These are phyloP conservation scores for Dothideomycetidae sp. DNA, from an alignment of 2,329 filamentous ascomycete species.

Conservation along the genomic window DNA sequence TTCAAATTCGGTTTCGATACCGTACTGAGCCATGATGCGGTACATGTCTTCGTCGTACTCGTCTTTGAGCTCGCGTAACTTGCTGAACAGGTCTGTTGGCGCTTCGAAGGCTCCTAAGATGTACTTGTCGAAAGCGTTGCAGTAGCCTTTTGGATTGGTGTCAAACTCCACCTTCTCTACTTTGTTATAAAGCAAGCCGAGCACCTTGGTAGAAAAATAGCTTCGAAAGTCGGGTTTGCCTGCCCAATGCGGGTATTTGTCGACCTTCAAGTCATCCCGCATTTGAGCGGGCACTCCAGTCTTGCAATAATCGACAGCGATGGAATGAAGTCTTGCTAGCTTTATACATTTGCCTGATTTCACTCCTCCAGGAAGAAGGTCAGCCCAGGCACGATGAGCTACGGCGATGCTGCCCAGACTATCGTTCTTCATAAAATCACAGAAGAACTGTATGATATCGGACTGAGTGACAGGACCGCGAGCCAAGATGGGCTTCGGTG, in stretches of 20 bases:
- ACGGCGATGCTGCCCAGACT: slow-evolving; percentile 64
- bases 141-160: slow-evolving; percentile 50
- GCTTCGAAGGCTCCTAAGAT: slow-evolving; percentile 52
- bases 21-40: slow-evolving; percentile 72
- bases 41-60: slow-evolving; percentile 65
- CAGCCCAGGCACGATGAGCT: slow-evolving; percentile 66
- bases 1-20: slow-evolving; percentile 79
- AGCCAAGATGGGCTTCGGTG: slow-evolving; percentile 42
- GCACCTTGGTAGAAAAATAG: slow-evolving; percentile 55
- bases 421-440: slow-evolving; percentile 86
- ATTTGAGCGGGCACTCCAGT: slow-evolving; percentile 66
- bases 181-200: slow-evolving; percentile 72
- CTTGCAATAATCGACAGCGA: slow-evolving; percentile 89
- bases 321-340: slow-evolving; percentile 70
- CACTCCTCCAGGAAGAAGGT: slow-evolving; percentile 46
- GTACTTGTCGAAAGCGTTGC: slow-evolving; percentile 58
- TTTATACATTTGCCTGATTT: slow-evolving; percentile 54
- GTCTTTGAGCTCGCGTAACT: slow-evolving; percentile 52
- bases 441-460: slow-evolving; percentile 74
- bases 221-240: slow-evolving; percentile 43
- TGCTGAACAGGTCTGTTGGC: slow-evolving; percentile 39
- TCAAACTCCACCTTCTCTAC: slow-evolving; percentile 55
- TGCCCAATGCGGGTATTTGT: slow-evolving; percentile 74
- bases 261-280: slow-evolving; percentile 44
- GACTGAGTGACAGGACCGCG: slow-evolving; percentile 51